Evolutionary conservation across 805 yeast species (phyloP), one percentile per base, ranked within the genome.

Genomic region (Wickerhamomyces kurtzmanii): DNA sequence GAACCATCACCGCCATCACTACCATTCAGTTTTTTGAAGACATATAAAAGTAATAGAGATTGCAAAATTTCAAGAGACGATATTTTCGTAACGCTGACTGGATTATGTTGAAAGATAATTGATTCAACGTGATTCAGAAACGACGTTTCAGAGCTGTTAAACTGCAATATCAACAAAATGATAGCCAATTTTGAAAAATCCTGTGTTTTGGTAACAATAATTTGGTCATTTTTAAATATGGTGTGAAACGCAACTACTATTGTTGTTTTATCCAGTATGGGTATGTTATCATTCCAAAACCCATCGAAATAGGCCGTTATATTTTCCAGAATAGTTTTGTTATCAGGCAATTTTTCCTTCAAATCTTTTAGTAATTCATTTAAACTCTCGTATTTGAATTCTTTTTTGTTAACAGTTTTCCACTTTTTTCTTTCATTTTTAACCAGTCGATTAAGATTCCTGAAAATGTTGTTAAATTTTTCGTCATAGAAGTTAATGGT

Each of bases 351-450:
- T 23, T 36, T 40, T 1, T 28, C 20, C n/a, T 33, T 17, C 6
- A 47, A 21, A 20, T 23, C 36, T 2, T 12, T 17, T 9, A 47
- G 19, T 5, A 45, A 20, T n/a, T 22, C 26, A 2, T 33, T 31
- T 0, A 42, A 40, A 3, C 31, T 21, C 1, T 28, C 17, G 2
- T 36, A 28, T 9, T 32, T 31, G 4, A 30, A 21, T 9, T 31
- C 37, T 5, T 14, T 31, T 21, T 34, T 38, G 8, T 31, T 33
- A 12, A 5, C 15, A 12, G 28, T 21, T 23, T 33, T 28, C 49
- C 51, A 46, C 24, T 42, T 42, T 20, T 34, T 31, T 20, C 36
- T 36, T 6, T 40, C 31, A 23, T 40, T 42, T 2, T 39, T 24
- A 2, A 39, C 27, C 19, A 35, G 37, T 0, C 27, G 12, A 16